Percentiles rank a stretch among this genome's conserved stretches.
Conservation (phyloP, 2,329 filamentous ascomycete genomes). For the Chrysoporthe austroafricana region DNA sequence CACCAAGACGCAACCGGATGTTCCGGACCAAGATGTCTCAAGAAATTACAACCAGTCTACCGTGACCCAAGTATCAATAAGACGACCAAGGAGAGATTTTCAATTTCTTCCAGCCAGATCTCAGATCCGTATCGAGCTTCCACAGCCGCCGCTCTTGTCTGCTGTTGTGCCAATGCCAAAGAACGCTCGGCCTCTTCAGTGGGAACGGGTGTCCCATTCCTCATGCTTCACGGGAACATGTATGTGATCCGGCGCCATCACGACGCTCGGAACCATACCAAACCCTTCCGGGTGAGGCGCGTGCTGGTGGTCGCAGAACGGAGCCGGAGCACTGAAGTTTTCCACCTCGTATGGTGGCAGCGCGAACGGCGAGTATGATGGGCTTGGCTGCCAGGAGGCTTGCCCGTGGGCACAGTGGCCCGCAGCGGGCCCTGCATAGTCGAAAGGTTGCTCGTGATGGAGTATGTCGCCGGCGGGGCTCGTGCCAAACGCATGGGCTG, state of each 20-base stretch:
- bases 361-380: constrained; percentile 46
- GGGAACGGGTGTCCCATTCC: constrained; percentile 24
- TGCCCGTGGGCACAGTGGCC: constrained; percentile 35
- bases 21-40: neutral
- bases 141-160: neutral
- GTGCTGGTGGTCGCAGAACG: constrained; percentile 34
- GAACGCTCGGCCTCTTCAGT: neutral
- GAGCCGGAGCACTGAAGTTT: constrained; percentile 31
- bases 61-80: neutral
- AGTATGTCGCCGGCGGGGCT: constrained; percentile 41
- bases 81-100: neutral
- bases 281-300: constrained; percentile 23
- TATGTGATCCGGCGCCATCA: constrained; percentile 20
- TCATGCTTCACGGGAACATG: constrained; percentile 27
- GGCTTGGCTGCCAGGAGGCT: constrained; percentile 38
- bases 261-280: constrained; percentile 23
- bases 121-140: neutral
- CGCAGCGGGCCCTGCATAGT: constrained; percentile 37
- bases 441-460: constrained; percentile 36
- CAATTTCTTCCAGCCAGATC: neutral
- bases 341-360: constrained; percentile 38
- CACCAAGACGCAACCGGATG: neutral
- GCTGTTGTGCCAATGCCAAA: neutral
- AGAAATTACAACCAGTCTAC: neutral
- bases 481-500: constrained; percentile 35